Base-by-base conservation (phyloP, 495 filamentous ascomycete genomes). In the Aspergillus taichungensis region DNA sequence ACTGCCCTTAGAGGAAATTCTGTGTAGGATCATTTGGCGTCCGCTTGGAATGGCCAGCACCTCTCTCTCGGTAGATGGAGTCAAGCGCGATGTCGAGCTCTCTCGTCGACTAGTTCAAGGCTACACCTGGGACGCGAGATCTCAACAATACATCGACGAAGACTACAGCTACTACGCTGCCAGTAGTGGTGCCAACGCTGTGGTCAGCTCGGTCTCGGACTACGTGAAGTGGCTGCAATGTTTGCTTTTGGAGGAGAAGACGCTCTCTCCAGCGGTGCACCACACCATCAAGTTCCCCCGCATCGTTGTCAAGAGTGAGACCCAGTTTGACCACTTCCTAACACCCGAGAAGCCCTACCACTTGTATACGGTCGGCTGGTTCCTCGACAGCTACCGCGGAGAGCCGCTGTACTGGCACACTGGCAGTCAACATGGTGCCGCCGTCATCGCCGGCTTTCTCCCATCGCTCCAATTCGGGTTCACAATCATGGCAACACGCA, bases 151-250 rank as follows among this genome's bases (percentile, higher is more conserved):
- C 30, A 30, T 40, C 24, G 31, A 42, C 24, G 45, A 49, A 13
- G 37, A 34, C 2, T 45, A 35, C 9, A 45, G 43, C 7, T 44
- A 63, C 29, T 41, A 55, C 3, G 35, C 38, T 6, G 45, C 60
- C 12, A 51, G 67, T 27, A 61, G 59, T 28, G 74, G 75, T 11
- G 73, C 73, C 7, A 75, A 75, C 1, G 54, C 61, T 3, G 54
- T 71, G 9, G 64, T 78, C 24, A 71, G 67, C 10, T 74, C 54
- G 30, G 75, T 74, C 1, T 40, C 60, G 1, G 75, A 78, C 37
- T 79, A 77, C 50, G 53, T 67, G 0, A 69, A 63, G 32, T 79
- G 73, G 73, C 33, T 75, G 6, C 58, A 55, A 8, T 59, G 61
- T 2, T 39, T 63, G 40, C 53, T 64, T 36, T 38, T 51, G 3